These are phyloP conservation scores for Quercus phellos DNA, from an alignment of 331 rosid species.

Conservation along the genomic window DNA sequence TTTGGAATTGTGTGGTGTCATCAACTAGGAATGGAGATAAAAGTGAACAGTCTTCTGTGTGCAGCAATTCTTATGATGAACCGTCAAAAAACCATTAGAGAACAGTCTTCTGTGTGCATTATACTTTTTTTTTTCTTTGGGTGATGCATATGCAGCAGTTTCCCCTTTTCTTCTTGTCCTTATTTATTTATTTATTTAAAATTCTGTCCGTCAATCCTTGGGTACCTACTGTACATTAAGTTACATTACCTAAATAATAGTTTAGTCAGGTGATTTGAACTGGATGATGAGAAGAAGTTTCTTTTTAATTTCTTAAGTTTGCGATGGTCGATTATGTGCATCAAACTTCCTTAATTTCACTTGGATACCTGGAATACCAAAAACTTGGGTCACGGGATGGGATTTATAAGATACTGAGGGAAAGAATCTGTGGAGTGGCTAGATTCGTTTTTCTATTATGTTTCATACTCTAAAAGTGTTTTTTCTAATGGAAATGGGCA, in stretches of 20 bases:
- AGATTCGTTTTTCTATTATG: too few species aligned
- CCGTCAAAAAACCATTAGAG: constrained; percentile 69
- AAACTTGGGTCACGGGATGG: not conserved
- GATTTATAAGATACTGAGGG: too few species aligned
- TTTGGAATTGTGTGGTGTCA: constrained; percentile 24
- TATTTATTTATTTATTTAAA: too few species aligned
- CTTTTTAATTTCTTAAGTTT: not conserved
- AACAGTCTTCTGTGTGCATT: too few species aligned
- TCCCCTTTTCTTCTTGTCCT: not conserved
- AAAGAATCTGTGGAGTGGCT: too few species aligned
- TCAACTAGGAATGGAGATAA: constrained; percentile 55
- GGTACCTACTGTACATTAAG: not conserved
- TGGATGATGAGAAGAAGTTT: not conserved
- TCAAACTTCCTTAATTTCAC: not conserved
- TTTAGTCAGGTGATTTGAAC: not conserved
- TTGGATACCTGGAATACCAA: not conserved
- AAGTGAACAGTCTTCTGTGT: constrained; percentile 78
- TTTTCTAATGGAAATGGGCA: too few species aligned
- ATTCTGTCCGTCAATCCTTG: not conserved
- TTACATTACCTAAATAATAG: not conserved
- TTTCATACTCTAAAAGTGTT: too few species aligned
- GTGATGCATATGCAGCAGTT: not conserved
- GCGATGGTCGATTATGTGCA: not conserved
- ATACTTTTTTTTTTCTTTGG: not conserved
- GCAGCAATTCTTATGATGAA: constrained; percentile 81